Evolutionary conservation across 2,329 filamentous ascomycete genomes (phyloP).

Genomic region (Neoarthrinium moseri): DNA sequence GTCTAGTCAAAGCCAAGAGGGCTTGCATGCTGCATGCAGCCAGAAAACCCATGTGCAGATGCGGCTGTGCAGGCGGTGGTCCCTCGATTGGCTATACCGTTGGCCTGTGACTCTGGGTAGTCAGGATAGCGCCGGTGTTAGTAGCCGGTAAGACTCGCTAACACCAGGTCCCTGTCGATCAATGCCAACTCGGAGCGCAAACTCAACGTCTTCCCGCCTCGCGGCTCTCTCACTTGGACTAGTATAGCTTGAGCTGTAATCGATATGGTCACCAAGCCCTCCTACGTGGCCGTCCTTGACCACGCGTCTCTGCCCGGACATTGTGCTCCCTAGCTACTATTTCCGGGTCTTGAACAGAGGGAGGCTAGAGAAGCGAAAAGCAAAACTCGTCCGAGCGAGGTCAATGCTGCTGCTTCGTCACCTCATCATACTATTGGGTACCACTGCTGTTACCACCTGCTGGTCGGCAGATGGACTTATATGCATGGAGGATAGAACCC

Average conservation of each 20-base stretch:
- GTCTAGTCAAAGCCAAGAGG: too few species aligned
- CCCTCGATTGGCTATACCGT: too few species aligned
- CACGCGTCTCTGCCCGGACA: not conserved
- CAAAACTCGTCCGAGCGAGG: not conserved
- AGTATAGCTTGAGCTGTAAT: not conserved
- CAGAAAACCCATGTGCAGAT: too few species aligned
- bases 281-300: not conserved
- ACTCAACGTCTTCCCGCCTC: not conserved
- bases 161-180: conserved; percentile 7
- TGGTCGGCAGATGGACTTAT: not conserved
- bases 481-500: not conserved
- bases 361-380: not conserved
- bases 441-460: not conserved
- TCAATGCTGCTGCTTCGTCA: too few species aligned
- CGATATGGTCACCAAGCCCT: not conserved
- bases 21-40: too few species aligned
- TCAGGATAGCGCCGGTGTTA: too few species aligned
- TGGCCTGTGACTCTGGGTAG: too few species aligned
- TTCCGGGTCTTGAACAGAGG: not conserved
- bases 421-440: too few species aligned
- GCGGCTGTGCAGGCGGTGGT: too few species aligned
- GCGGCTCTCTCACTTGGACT: not conserved
- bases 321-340: not conserved
- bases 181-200: not conserved
- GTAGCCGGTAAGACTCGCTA: too few species aligned